Percentiles rank a stretch among this genome's conserved stretches.
These are phyloP conservation scores for Phytopythium delawarense DNA, from an alignment of 352 stramenopile species.

Conservation along the genomic window DNA sequence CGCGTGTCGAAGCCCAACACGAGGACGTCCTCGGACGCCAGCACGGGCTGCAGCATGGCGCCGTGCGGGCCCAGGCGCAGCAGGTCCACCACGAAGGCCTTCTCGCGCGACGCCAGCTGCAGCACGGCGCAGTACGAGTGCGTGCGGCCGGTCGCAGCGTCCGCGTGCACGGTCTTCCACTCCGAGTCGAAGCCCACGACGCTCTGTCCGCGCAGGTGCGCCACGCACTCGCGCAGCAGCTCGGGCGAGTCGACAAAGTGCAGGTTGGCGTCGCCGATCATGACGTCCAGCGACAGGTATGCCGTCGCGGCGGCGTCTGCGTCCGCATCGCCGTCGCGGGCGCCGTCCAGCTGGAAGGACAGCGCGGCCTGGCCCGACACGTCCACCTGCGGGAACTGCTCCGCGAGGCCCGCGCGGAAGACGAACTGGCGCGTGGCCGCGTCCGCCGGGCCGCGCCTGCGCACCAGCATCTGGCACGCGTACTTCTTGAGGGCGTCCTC, in stretches of 20 bases:
- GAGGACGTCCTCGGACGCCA: conserved; percentile 40
- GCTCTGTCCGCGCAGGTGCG: conserved; percentile 33
- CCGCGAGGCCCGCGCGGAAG: conserved; percentile 27
- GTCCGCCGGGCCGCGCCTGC: conserved; percentile 32
- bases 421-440: conserved; percentile 53
- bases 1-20: conserved; percentile 74
- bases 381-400: conserved; percentile 47
- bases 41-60: conserved; percentile 30
- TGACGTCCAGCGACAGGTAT: conserved; percentile 45
- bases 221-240: conserved; percentile 27
- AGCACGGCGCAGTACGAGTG: conserved; percentile 49
- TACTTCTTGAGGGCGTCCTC: conserved; percentile 33
- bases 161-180: conserved; percentile 56
- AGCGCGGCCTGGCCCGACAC: conserved; percentile 13
- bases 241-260: conserved; percentile 54
- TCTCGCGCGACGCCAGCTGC: conserved; percentile 55
- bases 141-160: conserved; percentile 4
- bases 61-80: conserved; percentile 33
- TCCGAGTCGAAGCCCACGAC: conserved; percentile 77
- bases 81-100: conserved; percentile 68
- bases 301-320: conserved; percentile 34
- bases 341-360: conserved; percentile 13
- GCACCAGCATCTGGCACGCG: conserved; percentile 52
- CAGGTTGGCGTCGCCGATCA: conserved; percentile 38
- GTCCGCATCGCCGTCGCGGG: conserved; percentile 26